phyloP scores from a whole-genome alignment of 2,329 filamentous ascomycete species.

The Dactylellina haptotyla region DNA sequence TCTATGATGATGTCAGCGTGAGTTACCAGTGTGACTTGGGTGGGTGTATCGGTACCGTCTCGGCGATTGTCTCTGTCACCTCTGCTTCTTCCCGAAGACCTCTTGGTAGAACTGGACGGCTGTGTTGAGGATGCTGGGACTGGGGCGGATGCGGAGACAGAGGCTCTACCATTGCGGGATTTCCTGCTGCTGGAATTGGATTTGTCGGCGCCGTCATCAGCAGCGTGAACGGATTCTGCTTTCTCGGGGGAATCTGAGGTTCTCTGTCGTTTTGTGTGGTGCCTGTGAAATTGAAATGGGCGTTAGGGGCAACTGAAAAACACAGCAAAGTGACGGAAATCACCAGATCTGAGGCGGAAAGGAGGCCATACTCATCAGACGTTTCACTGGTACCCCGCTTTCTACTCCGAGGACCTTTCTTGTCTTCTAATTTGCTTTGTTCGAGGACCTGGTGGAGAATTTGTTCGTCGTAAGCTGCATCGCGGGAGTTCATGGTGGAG shows the following conservation, averaged over 20 bases:
- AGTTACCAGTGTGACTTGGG: constrained; percentile 53
- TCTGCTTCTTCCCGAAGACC: constrained; percentile 45
- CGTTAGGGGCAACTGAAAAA: constrained; percentile 51
- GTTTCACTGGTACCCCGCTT: constrained; percentile 91
- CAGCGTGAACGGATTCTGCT: constrained; percentile 72
- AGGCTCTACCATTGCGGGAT: constrained; percentile 65
- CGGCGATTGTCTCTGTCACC: constrained; percentile 52
- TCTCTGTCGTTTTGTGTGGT: constrained; percentile 76
- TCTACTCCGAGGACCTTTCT: constrained; percentile 71
- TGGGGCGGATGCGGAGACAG: constrained; percentile 55
- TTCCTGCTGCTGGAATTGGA: constrained; percentile 69
- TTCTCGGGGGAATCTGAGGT: constrained; percentile 78
- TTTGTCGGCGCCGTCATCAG: constrained; percentile 71
- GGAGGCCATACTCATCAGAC: constrained; percentile 78
- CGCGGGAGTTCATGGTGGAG: constrained; percentile 96
- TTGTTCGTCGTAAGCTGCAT: constrained; percentile 94
- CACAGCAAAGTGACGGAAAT: constrained; percentile 13
- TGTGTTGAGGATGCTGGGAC: constrained; percentile 52
- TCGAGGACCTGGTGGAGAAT: constrained; percentile 91
- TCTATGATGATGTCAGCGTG: constrained; percentile 53
- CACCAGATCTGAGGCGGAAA: constrained; percentile 13
- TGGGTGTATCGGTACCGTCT: constrained; percentile 53
- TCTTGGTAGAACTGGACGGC: constrained; percentile 46
- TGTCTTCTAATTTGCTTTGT: constrained; percentile 86
- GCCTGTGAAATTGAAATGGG: constrained; percentile 28